A percentile compares a stretch with the other conserved stretches of the same genome.
These are phyloP conservation scores for Bisporella sp. DNA, from an alignment of 2,329 filamentous ascomycete species.

Conservation along the genomic window DNA sequence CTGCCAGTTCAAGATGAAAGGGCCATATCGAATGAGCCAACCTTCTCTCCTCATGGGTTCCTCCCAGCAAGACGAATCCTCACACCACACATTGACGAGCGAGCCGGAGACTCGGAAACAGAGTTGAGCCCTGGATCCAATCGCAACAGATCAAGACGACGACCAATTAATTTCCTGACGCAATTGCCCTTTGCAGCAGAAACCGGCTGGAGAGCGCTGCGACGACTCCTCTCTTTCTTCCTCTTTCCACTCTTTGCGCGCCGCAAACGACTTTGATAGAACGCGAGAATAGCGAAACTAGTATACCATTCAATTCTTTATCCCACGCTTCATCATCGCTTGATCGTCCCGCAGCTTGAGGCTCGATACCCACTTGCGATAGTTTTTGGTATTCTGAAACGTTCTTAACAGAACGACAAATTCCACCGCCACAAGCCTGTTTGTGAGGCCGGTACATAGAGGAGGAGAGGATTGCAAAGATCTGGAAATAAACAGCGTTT, in stretches of 20 bases:
- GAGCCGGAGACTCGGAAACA: not conserved
- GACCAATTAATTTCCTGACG: not conserved
- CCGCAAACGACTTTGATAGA: not conserved
- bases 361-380: constrained; percentile 8
- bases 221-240: not conserved
- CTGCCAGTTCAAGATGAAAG: not conserved
- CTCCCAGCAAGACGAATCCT: not conserved
- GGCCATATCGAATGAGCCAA: not conserved
- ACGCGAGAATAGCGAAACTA: not conserved
- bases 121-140: not conserved
- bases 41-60: not conserved
- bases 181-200: no score
- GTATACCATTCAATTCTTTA: not conserved
- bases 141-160: not conserved
- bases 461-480: not conserved
- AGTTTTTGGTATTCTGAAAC: constrained; percentile 15
- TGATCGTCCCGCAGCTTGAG: constrained; percentile 20
- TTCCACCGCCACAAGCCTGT: not conserved
- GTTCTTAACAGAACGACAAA: not conserved
- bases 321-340: constrained; percentile 16
- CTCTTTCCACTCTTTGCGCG: not conserved
- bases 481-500: not conserved
- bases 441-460: not conserved
- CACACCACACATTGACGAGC: not conserved
- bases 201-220: not conserved